These are phyloP conservation scores for Arthroderma sp. DNA, from an alignment of 2,329 filamentous ascomycete species.

Conservation along the genomic window DNA sequence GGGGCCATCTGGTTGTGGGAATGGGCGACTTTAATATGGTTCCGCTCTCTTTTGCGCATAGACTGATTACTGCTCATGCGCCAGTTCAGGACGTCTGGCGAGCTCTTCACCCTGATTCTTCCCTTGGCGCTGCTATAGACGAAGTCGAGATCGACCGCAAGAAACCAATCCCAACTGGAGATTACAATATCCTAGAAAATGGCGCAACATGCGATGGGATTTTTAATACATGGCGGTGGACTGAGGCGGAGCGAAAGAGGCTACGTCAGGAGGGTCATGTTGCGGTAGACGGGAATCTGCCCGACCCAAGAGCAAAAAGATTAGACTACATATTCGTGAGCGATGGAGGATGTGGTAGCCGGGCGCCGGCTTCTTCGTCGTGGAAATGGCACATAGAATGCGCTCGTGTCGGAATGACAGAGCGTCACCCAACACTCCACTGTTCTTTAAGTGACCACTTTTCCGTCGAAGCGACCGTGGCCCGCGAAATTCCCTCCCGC, in stretches of 20 bases:
- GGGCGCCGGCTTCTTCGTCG: conserved; percentile 14
- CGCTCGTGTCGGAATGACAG: conserved; percentile 63
- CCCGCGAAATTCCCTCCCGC: conserved; percentile 25
- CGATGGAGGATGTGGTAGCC: conserved; percentile 30
- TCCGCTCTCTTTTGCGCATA: conserved; percentile 73
- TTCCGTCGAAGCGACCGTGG: conserved; percentile 68
- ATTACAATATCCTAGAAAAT: conserved; percentile 65
- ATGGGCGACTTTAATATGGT: conserved; percentile 95
- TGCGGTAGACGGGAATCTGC: conserved; percentile 48
- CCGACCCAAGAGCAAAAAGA: conserved; percentile 66
- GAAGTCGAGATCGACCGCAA: conserved; percentile 53
- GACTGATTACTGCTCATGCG: conserved; percentile 64
- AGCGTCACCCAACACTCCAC: conserved; percentile 63
- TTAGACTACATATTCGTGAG: conserved; percentile 90
- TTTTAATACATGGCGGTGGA: conserved; percentile 91
- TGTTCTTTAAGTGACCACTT: conserved; percentile 94
- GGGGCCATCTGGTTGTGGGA: conserved; percentile 71
- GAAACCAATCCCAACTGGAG: conserved; percentile 57
- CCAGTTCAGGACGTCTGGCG: conserved; percentile 77
- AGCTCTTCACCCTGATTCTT: conserved; percentile 68
- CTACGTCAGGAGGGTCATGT: conserved; percentile 54
- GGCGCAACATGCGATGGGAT: conserved; percentile 77
- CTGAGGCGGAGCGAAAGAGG: conserved; percentile 53
- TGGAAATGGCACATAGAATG: conserved; percentile 56
- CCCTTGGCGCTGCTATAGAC: conserved; percentile 59